phyloP scores from a whole-genome alignment of 345 rosid species.

The Boechera divaricarpa region DNA sequence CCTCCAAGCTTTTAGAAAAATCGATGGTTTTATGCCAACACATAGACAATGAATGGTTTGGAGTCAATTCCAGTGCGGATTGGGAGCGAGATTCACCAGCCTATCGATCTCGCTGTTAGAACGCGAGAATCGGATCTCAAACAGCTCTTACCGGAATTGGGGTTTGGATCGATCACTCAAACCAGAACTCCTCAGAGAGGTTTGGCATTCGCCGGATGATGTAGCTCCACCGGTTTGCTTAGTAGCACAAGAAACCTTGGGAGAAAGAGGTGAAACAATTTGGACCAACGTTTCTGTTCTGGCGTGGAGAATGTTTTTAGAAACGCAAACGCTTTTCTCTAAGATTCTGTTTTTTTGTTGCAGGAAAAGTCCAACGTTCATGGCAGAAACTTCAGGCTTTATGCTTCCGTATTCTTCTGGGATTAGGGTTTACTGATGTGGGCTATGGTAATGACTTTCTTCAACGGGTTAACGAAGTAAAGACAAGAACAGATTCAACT shows the following conservation, averaged over 20 bases:
- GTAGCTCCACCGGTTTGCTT: constrained; percentile 29
- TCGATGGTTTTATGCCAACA: constrained; percentile 33
- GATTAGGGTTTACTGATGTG: constrained; percentile 59
- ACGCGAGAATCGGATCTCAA: constrained; percentile 30
- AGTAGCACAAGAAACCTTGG: constrained; percentile 35
- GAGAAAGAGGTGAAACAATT: constrained; percentile 52
- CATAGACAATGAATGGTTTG: constrained; percentile 43
- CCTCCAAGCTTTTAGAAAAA: constrained; percentile 33
- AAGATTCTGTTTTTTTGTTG: constrained; percentile 22
- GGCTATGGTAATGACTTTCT: constrained; percentile 73
- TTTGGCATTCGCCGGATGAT: constrained; percentile 40
- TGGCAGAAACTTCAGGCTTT: constrained; percentile 49
- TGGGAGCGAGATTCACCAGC: constrained; percentile 39
- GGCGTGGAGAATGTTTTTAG: not conserved
- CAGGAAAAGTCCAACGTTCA: constrained; percentile 50
- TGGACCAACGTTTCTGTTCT: constrained; percentile 20
- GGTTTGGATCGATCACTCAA: constrained; percentile 37
- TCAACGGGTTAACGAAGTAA: constrained; percentile 54
- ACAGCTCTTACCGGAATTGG: constrained; percentile 29
- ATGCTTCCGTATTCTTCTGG: constrained; percentile 56
- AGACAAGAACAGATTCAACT: constrained; percentile 2
- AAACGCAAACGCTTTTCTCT: constrained; percentile 23
- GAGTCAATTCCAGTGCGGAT: constrained; percentile 21
- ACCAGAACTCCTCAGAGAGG: constrained; percentile 48
- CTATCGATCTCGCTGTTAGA: constrained; percentile 35